Conservation (phyloP, 148 eudicot genomes). For the Rhododendron williamsianum region DNA sequence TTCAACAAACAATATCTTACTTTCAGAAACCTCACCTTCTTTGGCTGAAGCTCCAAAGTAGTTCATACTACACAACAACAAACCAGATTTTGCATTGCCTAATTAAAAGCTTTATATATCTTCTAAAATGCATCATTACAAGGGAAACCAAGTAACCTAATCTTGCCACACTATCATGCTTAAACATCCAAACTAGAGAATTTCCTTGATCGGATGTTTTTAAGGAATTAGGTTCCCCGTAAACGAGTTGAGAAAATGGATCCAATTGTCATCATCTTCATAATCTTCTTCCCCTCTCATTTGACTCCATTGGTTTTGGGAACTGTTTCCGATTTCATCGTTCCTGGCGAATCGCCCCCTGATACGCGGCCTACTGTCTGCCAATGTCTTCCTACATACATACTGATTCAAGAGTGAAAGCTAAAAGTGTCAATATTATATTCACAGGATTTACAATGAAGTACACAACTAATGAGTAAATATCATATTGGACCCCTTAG, state of each 20-base stretch:
- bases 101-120: not conserved
- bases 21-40: not conserved
- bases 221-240: constrained; percentile 31
- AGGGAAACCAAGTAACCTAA: not conserved
- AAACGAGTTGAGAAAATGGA: constrained; percentile 40
- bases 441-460: not conserved
- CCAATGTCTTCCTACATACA: constrained; percentile 88
- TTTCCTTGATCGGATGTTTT: not conserved
- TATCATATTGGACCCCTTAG: not conserved
- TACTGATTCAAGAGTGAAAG: constrained; percentile 38
- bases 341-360: constrained; percentile 87
- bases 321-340: constrained; percentile 44
- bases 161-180: not conserved
- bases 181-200: constrained; percentile 5
- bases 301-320: constrained; percentile 34
- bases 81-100: not conserved
- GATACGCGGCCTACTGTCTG: constrained; percentile 81
- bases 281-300: constrained; percentile 33
- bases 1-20: not conserved
- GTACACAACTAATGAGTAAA: not conserved
- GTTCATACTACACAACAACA: not conserved
- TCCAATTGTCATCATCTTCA: constrained; percentile 56
- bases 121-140: not conserved
- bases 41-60: not conserved
- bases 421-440: not conserved